Evolutionary conservation across 2,329 filamentous ascomycete species (phyloP).

Genomic region (Nemania abortiva): DNA sequence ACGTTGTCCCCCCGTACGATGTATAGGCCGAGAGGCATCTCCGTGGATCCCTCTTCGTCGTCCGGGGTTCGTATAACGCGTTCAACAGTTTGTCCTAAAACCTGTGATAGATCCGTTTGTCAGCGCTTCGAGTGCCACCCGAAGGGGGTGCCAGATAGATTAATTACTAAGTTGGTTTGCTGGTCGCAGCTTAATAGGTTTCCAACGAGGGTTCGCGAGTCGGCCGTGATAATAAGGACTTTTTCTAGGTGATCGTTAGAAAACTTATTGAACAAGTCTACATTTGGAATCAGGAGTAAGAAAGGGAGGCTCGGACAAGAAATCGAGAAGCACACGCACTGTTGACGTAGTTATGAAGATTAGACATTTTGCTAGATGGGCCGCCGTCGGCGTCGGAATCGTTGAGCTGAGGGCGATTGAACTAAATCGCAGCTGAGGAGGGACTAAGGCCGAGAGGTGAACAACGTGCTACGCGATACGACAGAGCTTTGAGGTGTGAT

Average conservation of each 20-base stretch:
- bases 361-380: constrained; percentile 48
- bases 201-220: constrained; percentile 88
- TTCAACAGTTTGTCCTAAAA: constrained; percentile 85
- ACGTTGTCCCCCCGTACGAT: constrained; percentile 96
- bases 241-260: constrained; percentile 74
- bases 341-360: constrained; percentile 50
- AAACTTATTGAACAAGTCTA: neutral
- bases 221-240: constrained; percentile 90
- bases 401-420: neutral
- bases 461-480: neutral
- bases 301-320: neutral
- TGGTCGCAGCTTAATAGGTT: constrained; percentile 89
- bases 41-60: constrained; percentile 82
- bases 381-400: neutral
- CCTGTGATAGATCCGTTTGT: constrained; percentile 58
- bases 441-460: neutral
- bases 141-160: neutral
- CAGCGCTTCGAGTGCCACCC: constrained; percentile 8
- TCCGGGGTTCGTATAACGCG: constrained; percentile 89
- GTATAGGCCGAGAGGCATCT: constrained; percentile 88
- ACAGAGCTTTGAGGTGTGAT: neutral
- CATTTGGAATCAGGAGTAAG: neutral
- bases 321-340: constrained; percentile 44
- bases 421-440: neutral
- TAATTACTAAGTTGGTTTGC: constrained; percentile 81